These are phyloP conservation scores for Phytopythium boreale DNA, from an alignment of 352 stramenopile genomes.

Conservation along the genomic window DNA sequence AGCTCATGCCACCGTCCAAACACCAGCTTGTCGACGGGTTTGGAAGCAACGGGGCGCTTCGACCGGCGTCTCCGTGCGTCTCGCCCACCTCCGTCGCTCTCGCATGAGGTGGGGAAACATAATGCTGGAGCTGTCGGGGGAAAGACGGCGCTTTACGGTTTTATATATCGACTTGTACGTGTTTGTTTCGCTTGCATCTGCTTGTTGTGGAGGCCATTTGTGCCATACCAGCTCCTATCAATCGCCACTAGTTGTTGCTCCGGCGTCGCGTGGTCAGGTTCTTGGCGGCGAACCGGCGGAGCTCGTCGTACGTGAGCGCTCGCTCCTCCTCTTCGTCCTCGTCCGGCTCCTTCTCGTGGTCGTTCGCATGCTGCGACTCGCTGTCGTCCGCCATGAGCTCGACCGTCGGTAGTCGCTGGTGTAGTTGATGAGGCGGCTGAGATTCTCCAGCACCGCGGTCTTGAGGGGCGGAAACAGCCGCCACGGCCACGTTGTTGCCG, in stretches of 20 bases:
- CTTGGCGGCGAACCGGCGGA: conserved; percentile 58
- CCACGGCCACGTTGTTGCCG: neutral
- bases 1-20: conserved; percentile 61
- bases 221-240: neutral
- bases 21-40: conserved; percentile 9
- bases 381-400: conserved; percentile 10
- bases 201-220: neutral
- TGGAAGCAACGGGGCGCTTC: neutral
- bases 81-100: neutral
- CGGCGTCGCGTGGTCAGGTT: conserved; percentile 28
- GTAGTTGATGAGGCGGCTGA: too few relatives aligned
- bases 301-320: conserved; percentile 70
- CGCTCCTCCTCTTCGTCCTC: conserved; percentile 69
- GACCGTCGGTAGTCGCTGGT: neutral
- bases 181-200: neutral
- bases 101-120: neutral
- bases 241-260: neutral
- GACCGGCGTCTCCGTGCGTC: conserved; percentile 1
- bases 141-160: neutral
- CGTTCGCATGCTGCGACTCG: conserved; percentile 2
- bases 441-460: neutral
- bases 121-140: neutral
- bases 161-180: neutral
- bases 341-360: conserved; percentile 13
- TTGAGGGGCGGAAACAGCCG: too few relatives aligned